These are phyloP conservation scores for Globisporangium polare DNA, from an alignment of 352 stramenopile genomes.

Conservation along the genomic window DNA sequence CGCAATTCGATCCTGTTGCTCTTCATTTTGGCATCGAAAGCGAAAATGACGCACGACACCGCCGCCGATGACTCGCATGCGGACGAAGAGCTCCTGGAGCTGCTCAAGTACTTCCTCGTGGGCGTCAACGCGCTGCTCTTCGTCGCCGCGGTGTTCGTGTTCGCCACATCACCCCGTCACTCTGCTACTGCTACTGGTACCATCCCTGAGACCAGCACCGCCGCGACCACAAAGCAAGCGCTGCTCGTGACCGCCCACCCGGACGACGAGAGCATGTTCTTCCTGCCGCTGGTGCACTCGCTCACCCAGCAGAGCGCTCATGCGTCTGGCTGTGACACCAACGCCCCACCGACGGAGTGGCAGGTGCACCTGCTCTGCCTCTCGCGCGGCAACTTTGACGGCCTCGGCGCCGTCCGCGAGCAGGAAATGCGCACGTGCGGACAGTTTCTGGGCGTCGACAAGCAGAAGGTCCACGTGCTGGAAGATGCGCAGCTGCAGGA, in stretches of 20 bases:
- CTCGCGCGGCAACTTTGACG: conserved; percentile 90
- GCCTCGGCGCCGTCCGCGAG: conserved; percentile 77
- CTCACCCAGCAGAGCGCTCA: conserved; percentile 17
- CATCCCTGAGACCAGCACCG: not conserved
- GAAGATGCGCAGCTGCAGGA: conserved; percentile 85
- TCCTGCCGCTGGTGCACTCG: conserved; percentile 86
- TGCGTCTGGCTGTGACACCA: not conserved
- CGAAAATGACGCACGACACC: conserved; percentile 18
- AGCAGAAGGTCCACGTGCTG: conserved; percentile 51
- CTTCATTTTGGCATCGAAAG: not conserved
- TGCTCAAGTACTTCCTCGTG: conserved; percentile 58
- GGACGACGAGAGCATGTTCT: conserved; percentile 98
- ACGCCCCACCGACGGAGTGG: conserved; percentile 28
- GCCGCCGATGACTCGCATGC: not conserved
- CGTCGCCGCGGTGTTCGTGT: conserved; percentile 31
- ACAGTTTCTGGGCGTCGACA: conserved; percentile 46
- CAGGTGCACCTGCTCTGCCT: conserved; percentile 89
- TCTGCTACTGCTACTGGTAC: not conserved
- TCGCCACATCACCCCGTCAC: conserved; percentile 16
- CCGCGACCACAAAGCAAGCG: conserved; percentile 32
- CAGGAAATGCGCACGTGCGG: conserved; percentile 74
- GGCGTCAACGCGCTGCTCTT: conserved; percentile 62
- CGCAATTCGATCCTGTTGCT: not conserved
- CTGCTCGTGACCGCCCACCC: conserved; percentile 93
- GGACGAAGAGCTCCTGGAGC: conserved; percentile 35